phyloP scores from a whole-genome alignment of 2,329 filamentous ascomycete genomes.

The Herpotrichia juniperi region DNA sequence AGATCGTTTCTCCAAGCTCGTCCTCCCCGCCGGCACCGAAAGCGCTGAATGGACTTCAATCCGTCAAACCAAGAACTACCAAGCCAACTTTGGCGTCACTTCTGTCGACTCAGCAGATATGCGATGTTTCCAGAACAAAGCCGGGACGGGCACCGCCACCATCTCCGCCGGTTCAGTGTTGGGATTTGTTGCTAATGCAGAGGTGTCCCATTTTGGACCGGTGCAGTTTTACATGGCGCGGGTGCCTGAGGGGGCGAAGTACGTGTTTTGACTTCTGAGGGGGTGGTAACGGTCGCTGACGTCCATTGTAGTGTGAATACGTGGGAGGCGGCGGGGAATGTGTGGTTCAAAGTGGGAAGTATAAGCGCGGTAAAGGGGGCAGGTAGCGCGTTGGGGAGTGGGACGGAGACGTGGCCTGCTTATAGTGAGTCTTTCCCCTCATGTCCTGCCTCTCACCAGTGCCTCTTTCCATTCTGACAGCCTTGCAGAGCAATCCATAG shows the following conservation, averaged over 20 bases:
- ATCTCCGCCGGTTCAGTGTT: constrained; percentile 54
- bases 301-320: constrained; percentile 20
- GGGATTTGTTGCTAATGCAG: constrained; percentile 52
- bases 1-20: constrained; percentile 35
- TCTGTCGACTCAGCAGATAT: constrained; percentile 56
- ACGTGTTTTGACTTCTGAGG: too few species aligned
- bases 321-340: constrained; percentile 34
- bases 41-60: constrained; percentile 53
- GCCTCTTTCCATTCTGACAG: neutral
- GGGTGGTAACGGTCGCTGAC: too few species aligned
- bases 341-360: constrained; percentile 40
- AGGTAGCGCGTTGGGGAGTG: constrained; percentile 26
- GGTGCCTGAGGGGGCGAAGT: constrained; percentile 34
- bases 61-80: constrained; percentile 57
- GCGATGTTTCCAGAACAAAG: constrained; percentile 57
- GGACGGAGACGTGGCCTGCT: constrained; percentile 33
- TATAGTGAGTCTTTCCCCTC: constrained; percentile 34
- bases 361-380: constrained; percentile 26
- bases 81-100: constrained; percentile 57
- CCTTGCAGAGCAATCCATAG: constrained; percentile 27
- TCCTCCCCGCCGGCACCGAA: constrained; percentile 38
- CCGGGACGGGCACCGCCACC: constrained; percentile 50
- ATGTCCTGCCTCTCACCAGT: constrained; percentile 17
- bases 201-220: constrained; percentile 60
- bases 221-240: constrained; percentile 63